These are phyloP conservation scores for Asterochloris erici DNA, from an alignment of 139 green algal species.

Conservation along the genomic window DNA sequence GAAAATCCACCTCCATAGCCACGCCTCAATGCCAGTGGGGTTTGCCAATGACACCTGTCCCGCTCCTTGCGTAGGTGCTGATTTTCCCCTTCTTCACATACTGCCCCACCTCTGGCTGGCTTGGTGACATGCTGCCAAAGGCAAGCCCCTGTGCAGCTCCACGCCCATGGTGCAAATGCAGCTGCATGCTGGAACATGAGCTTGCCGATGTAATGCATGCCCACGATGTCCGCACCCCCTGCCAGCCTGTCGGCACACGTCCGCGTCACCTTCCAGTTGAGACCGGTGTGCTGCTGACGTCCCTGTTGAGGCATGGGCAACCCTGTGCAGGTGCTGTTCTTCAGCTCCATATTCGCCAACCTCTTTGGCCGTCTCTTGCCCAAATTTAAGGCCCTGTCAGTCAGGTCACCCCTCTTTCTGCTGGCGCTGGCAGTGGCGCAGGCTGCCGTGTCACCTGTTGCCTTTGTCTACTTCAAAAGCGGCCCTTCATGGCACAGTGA, in stretches of 20 bases:
- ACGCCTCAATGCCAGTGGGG: too few relatives aligned
- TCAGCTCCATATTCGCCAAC: conserved; percentile 65
- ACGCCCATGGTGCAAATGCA: too few relatives aligned
- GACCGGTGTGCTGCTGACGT: too few relatives aligned
- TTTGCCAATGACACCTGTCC: too few relatives aligned
- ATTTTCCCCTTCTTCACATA: conserved; percentile 82
- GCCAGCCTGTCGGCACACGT: too few relatives aligned
- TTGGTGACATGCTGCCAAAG: conserved; percentile 61
- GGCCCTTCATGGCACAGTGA: neutral
- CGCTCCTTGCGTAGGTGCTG: neutral
- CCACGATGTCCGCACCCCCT: too few relatives aligned
- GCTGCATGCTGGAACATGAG: too few relatives aligned
- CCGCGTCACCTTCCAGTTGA: too few relatives aligned
- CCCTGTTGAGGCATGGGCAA: too few relatives aligned
- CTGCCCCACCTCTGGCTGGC: conserved; percentile 42
- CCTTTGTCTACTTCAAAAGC: conserved; percentile 70
- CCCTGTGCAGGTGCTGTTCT: conserved; percentile 66
- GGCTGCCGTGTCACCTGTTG: conserved; percentile 29
- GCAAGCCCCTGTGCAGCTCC: conserved; percentile 5
- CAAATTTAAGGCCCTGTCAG: conserved; percentile 35
- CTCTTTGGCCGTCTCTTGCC: conserved; percentile 62
- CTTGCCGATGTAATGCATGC: too few relatives aligned
- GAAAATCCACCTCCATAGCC: too few relatives aligned
- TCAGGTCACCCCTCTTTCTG: conserved; percentile 33
- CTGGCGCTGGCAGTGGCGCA: conserved; percentile 32